A percentile compares a stretch with the other conserved stretches of the same genome.
phyloP scores from a whole-genome alignment of 2,329 filamentous ascomycete species.

The Chaetomium sp. region DNA sequence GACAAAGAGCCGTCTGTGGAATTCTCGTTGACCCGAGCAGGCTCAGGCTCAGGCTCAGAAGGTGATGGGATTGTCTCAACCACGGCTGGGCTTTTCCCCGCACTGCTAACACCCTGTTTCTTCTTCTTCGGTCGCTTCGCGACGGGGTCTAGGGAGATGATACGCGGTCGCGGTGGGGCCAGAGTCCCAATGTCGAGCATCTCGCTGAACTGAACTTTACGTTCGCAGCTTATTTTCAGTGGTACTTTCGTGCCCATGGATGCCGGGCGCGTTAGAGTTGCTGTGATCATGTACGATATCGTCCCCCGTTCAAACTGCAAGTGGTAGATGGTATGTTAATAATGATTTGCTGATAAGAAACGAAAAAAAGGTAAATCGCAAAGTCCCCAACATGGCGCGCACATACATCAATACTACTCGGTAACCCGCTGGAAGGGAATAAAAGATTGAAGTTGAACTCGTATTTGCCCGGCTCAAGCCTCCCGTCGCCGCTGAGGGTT shows the following conservation, averaged over 20 bases:
- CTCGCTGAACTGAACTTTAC: conserved; percentile 73
- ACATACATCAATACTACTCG: conserved; percentile 92
- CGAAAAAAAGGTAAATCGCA: background rate
- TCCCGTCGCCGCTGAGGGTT: conserved; percentile 71
- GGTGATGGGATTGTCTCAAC: conserved; percentile 30
- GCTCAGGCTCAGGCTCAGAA: conserved; percentile 33
- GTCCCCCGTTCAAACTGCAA: conserved; percentile 87
- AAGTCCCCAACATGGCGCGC: background rate
- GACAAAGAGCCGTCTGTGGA: conserved; percentile 36
- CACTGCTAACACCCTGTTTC: conserved; percentile 41
- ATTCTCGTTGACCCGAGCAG: conserved; percentile 32
- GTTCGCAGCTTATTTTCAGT: conserved; percentile 71
- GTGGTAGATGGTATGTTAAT: no score
- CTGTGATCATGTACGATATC: conserved; percentile 84
- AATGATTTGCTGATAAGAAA: background rate
- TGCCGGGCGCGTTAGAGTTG: conserved; percentile 82
- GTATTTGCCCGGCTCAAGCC: conserved; percentile 66
- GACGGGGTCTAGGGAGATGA: conserved; percentile 82
- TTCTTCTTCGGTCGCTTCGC: conserved; percentile 62
- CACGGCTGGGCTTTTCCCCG: conserved; percentile 34
- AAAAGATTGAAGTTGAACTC: conserved; percentile 57
- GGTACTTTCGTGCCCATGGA: conserved; percentile 52
- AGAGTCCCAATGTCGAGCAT: conserved; percentile 77
- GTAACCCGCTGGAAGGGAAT: conserved; percentile 41
- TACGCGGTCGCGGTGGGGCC: conserved; percentile 65